phyloP scores from a whole-genome alignment of 345 rosid genomes.

The Eucalyptus leucophloia region DNA sequence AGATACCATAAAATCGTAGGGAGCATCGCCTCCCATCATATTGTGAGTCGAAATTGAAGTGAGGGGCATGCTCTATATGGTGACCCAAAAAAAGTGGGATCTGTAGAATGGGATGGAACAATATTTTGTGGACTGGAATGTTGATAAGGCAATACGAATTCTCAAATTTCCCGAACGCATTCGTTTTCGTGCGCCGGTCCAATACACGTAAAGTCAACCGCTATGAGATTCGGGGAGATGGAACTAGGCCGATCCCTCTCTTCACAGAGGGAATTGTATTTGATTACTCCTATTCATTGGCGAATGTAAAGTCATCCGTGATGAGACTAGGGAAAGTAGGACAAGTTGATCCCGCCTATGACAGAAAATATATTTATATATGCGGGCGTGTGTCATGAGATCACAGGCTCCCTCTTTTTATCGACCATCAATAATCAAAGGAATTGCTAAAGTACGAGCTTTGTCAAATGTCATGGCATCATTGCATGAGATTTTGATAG shows the following conservation, averaged over 20 bases:
- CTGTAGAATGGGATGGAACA: neutral
- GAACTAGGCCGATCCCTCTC: neutral
- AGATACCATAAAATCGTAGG: neutral
- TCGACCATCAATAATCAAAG: neutral
- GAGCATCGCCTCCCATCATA: neutral
- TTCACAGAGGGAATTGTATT: neutral
- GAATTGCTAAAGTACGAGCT: neutral
- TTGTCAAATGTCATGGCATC: neutral
- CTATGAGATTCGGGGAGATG: neutral
- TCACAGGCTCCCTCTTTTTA: neutral
- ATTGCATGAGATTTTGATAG: neutral
- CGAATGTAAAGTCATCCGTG: neutral
- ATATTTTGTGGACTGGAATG: neutral
- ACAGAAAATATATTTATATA: neutral
- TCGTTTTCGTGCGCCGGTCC: neutral
- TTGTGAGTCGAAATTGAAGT: neutral
- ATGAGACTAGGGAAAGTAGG: neutral
- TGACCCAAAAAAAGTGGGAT: neutral
- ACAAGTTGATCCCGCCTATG: neutral
- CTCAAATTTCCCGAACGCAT: accelerated
- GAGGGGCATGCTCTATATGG: neutral
- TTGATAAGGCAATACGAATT: neutral
- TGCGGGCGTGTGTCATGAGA: neutral
- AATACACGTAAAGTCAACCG: neutral
- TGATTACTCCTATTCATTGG: no score